Base-by-base conservation (phyloP, 257 asterid genomes). In the Galeopsis tetrahit region DNA sequence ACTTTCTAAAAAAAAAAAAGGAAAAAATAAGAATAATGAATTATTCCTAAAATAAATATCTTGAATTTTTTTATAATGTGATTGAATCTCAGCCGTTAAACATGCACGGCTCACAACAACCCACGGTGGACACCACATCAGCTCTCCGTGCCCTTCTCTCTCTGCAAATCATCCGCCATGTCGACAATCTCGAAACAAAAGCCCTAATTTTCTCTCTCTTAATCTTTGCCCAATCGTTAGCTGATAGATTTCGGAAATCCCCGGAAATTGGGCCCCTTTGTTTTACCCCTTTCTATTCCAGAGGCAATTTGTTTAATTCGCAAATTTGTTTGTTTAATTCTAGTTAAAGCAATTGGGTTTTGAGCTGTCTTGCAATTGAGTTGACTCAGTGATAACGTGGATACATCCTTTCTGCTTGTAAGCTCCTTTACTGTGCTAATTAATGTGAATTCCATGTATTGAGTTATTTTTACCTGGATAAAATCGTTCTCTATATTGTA, bases 81-180 rank as follows among this genome's bases (percentile, higher is more conserved):
- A 11, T 70, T 62, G 44, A 38, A 86, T 83, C 88, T 67, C 74
- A 80, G 81, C 96, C 91, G 88, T 82, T 33, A 44, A 85, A 46
- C 13, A 59, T 81, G 68, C 77, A 81, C 82, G 78, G 53, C 55
- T 68, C 66, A 13, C 73, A 49, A 62, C 55, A 69, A 77, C 77
- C 85, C 85, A 79, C 80, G 80, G 75, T 67, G 83, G 80, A 82
- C 82, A 69, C 77, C 80, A 71, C 84, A 84, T 82, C 77, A 74
- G 69, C 76, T 33, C 43, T 57, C 38, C 46, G 52, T 57, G 69
- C 2, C 68, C 13, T 4, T 77, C 84, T 69, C 75, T 38, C 65
- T 53, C 69, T 66, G 82, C 79, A 82, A 78, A 76, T 83, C 78
- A 39, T 69, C 75, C 59, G 11, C 75, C 71, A 85, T 76, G 77